These are phyloP conservation scores for Calonectria multiphialidica DNA, from an alignment of 2,329 filamentous ascomycete genomes.

Conservation along the genomic window DNA sequence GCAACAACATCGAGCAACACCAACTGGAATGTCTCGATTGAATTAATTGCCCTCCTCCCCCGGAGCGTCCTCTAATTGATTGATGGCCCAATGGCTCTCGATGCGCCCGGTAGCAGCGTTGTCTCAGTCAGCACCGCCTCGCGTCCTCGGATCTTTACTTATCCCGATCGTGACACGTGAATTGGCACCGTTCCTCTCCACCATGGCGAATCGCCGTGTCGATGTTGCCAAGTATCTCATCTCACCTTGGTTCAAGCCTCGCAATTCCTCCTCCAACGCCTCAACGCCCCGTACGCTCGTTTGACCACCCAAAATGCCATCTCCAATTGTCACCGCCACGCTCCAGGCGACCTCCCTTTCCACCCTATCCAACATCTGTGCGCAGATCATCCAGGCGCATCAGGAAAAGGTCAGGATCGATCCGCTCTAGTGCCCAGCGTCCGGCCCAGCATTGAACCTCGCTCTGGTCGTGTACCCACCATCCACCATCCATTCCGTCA, in stretches of 20 bases:
- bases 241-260: neutral
- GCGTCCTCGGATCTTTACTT: conserved; percentile 5
- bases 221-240: conserved; percentile 1
- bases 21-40: neutral
- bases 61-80: neutral
- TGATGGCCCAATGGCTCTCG: neutral
- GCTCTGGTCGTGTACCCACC: neutral
- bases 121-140: neutral
- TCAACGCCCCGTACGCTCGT: neutral
- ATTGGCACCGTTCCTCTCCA: neutral
- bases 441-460: neutral
- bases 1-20: neutral
- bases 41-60: neutral
- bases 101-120: neutral
- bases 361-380: conserved; percentile 65
- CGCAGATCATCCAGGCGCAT: conserved; percentile 65
- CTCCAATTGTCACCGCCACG: conserved; percentile 64
- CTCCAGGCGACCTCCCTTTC: conserved; percentile 65
- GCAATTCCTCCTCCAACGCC: neutral
- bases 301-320: conserved; percentile 52
- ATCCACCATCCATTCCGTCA: neutral
- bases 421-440: neutral
- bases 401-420: conserved; percentile 52
- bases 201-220: neutral
- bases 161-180: conserved; percentile 1